Conservation (phyloP, 441 rosid genomes). For the Aleurites moluccanus region DNA sequence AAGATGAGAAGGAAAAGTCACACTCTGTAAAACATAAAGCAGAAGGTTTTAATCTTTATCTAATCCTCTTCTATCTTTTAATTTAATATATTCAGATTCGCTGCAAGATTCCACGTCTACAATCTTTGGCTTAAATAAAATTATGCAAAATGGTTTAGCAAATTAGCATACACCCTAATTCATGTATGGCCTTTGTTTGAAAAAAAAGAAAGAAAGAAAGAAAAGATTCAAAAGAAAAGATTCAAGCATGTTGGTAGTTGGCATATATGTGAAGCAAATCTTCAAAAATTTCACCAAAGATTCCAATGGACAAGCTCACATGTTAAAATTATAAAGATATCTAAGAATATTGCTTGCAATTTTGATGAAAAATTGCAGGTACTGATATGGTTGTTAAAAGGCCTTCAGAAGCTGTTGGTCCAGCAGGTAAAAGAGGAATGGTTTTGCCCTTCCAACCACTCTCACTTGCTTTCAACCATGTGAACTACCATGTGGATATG, state of each 20-base stretch:
- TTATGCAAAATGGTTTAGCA: not conserved
- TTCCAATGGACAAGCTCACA: not conserved
- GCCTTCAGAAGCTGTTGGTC: conserved; percentile 23
- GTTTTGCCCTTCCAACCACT: conserved; percentile 85
- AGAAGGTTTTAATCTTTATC: conserved; percentile 31
- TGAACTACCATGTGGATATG: conserved; percentile 87
- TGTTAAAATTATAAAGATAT: not conserved
- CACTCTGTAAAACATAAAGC: conserved; percentile 22
- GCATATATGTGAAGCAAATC: not conserved
- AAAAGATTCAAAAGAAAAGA: no score
- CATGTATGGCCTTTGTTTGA: not conserved
- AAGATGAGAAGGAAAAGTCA: conserved; percentile 36
- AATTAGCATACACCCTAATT: not conserved
- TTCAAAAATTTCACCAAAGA: not conserved
- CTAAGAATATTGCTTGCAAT: conserved; percentile 16
- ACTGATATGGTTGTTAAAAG: conserved; percentile 35
- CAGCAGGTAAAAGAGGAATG: conserved; percentile 59
- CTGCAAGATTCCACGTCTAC: not conserved
- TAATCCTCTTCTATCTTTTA: not conserved
- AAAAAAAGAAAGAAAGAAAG: not conserved
- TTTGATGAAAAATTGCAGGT: conserved; percentile 36
- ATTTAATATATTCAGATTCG: not conserved
- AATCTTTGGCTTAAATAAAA: not conserved
- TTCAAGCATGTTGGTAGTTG: not conserved
- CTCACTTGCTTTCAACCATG: conserved; percentile 74